Evolutionary conservation across 352 stramenopile genomes (phyloP), one percentile per base, ranked within the genome.

Genomic region (Phytophthora idaei): DNA sequence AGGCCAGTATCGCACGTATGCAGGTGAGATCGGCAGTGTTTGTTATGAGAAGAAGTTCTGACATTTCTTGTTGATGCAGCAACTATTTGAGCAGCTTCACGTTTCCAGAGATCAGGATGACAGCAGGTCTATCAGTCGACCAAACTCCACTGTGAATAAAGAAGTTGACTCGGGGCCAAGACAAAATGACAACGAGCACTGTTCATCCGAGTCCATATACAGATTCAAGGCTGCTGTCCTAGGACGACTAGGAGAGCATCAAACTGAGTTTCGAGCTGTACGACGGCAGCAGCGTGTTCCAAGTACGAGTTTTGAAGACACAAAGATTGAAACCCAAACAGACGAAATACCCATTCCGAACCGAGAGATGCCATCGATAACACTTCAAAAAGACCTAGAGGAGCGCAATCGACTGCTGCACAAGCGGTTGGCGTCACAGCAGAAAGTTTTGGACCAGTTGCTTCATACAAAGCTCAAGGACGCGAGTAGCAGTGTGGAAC

Each of bases 41-140:
- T 29, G 11, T 32, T 51, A 25, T 2, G 25, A 39, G 27, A 21
- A 9, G n/a, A 8, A 46, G 3, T 4, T 56, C 46, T 69, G 27
- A 65, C 54, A 29, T 12, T 31, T 51, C 36, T 8, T n/a, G 31
- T 12, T 28, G 56, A 32, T 51, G 28, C 44, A 84, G 76, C 58
- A 67, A 44, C 50, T 84, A 8, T 73, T 79, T 41, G 61, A 81
- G 44, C 69, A 73, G 27, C 59, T 81, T 0, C 66, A 79, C 27
- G 25, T 14, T 31, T 42, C 58, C 8, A 57, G 14, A 31, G 21
- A 47, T 48, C 36, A 42, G 10, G 27, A 36, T 31, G 25, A 37
- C 31, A 54, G 12, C 15, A 57, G 17, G 5, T 37, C 1, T 8
- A 11, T 47, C 41, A 29, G 31, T 34, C 44, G 11, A 52, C 6